Percentiles rank a stretch among this genome's conserved stretches.
phyloP scores from a whole-genome alignment of 73 alveolate genomes.

The Blepharisma japonicum region DNA sequence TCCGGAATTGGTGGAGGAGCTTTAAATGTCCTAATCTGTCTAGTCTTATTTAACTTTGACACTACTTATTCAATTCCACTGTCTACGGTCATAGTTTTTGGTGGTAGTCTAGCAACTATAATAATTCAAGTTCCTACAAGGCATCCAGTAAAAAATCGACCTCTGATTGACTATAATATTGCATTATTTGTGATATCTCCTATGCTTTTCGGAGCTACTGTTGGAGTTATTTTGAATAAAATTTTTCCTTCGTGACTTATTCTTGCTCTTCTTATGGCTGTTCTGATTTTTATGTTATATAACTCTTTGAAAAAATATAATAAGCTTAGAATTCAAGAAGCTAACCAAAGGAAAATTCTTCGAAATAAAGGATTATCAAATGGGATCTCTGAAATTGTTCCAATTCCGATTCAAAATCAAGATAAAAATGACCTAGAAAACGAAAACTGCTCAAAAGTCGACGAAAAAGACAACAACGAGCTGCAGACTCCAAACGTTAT shows the following conservation, averaged over 20 bases:
- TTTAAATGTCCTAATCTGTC: not conserved
- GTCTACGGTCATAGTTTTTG: conserved; percentile 1
- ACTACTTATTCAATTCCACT: not conserved
- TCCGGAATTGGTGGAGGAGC: conserved; percentile 24
- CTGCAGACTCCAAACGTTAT: too few relatives aligned
- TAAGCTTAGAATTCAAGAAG: too few relatives aligned
- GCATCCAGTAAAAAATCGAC: conserved; percentile 29
- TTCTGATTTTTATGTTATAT: conserved; percentile 1
- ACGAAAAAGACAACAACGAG: too few relatives aligned
- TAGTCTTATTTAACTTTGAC: conserved; percentile 16
- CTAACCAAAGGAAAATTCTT: not conserved
- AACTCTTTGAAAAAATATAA: not conserved
- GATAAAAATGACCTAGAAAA: too few relatives aligned
- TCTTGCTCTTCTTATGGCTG: not conserved
- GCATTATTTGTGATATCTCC: not conserved
- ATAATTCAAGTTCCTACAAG: not conserved
- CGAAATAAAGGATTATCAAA: too few relatives aligned
- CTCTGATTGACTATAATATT: conserved; percentile 28
- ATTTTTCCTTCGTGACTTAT: conserved; percentile 30
- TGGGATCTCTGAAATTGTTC: too few relatives aligned
- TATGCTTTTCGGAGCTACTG: conserved; percentile 24
- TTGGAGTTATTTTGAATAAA: conserved; percentile 13
- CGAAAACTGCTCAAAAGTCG: too few relatives aligned
- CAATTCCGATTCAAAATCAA: too few relatives aligned
- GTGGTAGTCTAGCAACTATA: not conserved